Evolutionary conservation across 129 eudicot genomes (phyloP), one percentile per base, ranked within the genome.

Genomic region (Saussurea involucrata): DNA sequence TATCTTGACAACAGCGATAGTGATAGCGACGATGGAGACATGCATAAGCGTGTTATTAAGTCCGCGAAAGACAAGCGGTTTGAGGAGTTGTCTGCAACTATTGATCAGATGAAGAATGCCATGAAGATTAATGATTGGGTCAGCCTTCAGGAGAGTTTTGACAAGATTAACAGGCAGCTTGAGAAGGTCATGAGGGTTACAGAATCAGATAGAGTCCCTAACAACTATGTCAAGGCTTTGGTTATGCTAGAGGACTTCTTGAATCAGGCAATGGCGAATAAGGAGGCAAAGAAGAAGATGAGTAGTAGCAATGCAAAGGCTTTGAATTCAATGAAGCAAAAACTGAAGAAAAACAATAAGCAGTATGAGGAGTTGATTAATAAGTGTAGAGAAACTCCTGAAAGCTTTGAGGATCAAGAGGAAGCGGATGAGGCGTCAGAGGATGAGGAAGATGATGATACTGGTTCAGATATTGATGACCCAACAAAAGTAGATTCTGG

Each of bases 41-140:
- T 72, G 9, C 85, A 74, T 42, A 86, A 77, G 73, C 92, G 94
- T 42, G 88, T 92, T 44, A 82, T 92, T 32, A 82, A 83, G 24
- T 87, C 96, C 18, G 87, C 85, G 6, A 90, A 90, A 81, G 94
- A 90, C 79, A 92, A 90, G 85, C 85, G 96, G 1, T 86, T 84
- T 72, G 92, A 92, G 74, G 98, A 88, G 78, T 40, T 92, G 87
- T 72, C 86, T 42, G 75, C 88, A 1, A 90, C 93, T 22, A 83
- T 88, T 78, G 98, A 92, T 68, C 96, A 88, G 88, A 81, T 92
- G 88, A 89, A 90, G 78, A 92, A 92, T 75, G 96, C 92, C 0
- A 92, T 92, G 88, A 92, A 92, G 84, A 92, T 92, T 33, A 90
- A 92, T 71, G 93, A 92, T 68, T 92, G 96, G 93, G 90, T 90